Evolutionary conservation across 202 grass and related monocot species (phyloP), one percentile per base, ranked within the genome.

Genomic region (Cymbopogon flexuosus): DNA sequence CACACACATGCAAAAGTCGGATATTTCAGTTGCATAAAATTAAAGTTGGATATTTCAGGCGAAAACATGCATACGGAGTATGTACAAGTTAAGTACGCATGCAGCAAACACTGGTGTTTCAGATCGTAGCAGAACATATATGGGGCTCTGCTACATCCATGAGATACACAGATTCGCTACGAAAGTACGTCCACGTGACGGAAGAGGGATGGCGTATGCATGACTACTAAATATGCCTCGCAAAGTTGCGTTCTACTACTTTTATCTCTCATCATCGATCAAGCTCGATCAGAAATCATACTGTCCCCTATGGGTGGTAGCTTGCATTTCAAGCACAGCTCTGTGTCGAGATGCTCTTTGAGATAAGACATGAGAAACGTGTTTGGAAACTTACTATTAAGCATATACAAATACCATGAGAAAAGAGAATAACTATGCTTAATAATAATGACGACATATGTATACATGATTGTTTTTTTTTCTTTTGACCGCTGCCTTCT

Each of bases 321-420:
- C 92, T 88, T 94, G 90, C 37, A 81, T 90, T 94, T 90, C 70
- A 94, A 94, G 87, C 87, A 64, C 82, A 80, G 2, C 65, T 78
- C 87, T 81, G 35, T 16, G 0, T 72, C 43, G 58, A 94, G 87
- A 88, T 94, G 89, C 84, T 83, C 56, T 88, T 34, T 71, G 71
- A 52, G 46, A 66, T 81, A 65, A 61, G 67, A 76, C 62, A 54
- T 42, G 45, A 5, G 31, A 23, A 61, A 61, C 57, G 62, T 65
- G 45, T 42, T 27, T 73, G 58, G 12, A 73, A 49, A 23, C 68
- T 49, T 65, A 10, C 2, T 22, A 5, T 54, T 23, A 15, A 45
- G 21, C 24, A 22, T 35, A 58, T 0, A 51, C 31, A 33, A 33
- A 33, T 33, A 27, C 27, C 27, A 27, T 27, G 27, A 27, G 27